Conservation (phyloP, 148 eudicot genomes). For the Cornus controversa region DNA sequence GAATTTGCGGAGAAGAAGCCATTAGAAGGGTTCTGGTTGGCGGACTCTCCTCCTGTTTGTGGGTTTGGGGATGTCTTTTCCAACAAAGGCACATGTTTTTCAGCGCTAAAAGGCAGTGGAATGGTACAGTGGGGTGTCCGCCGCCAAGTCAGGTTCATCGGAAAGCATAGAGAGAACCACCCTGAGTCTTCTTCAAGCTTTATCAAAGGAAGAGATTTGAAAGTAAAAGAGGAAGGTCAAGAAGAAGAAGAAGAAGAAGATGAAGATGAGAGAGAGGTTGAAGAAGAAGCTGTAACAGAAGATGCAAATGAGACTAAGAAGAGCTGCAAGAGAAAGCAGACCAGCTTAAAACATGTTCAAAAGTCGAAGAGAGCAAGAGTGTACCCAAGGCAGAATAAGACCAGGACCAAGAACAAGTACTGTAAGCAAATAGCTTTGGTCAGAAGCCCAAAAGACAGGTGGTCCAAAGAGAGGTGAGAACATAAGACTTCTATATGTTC, state of each 20-base stretch:
- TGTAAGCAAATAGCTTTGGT: slow-evolving; percentile 26
- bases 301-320: slow-evolving; percentile 23
- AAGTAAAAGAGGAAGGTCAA: slow-evolving; percentile 19
- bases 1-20: slow-evolving; percentile 52
- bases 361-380: slow-evolving; percentile 33
- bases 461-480: slow-evolving; percentile 76
- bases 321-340: slow-evolving; percentile 28
- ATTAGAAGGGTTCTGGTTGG: slow-evolving; percentile 55
- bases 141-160: slow-evolving; percentile 46
- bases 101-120: slow-evolving; percentile 25
- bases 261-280: slow-evolving; percentile 22
- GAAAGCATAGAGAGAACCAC: slow-evolving; percentile 34
- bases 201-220: slow-evolving; percentile 22
- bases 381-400: slow-evolving; percentile 16
- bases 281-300: slow-evolving; percentile 21
- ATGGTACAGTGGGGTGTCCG: slow-evolving; percentile 56
- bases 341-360: slow-evolving; percentile 15
- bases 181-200: slow-evolving; percentile 26
- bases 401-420: slow-evolving; percentile 9
- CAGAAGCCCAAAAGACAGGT: slow-evolving; percentile 51
- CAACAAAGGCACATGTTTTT: slow-evolving; percentile 19
- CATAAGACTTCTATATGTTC: neutral
- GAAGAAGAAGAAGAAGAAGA: slow-evolving; percentile 13
- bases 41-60: slow-evolving; percentile 6
- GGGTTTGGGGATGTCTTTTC: slow-evolving; percentile 7